A percentile compares a stretch with the other conserved stretches of the same genome.
phyloP scores from a whole-genome alignment of 208 protist species.

The Leishmania tropica region DNA sequence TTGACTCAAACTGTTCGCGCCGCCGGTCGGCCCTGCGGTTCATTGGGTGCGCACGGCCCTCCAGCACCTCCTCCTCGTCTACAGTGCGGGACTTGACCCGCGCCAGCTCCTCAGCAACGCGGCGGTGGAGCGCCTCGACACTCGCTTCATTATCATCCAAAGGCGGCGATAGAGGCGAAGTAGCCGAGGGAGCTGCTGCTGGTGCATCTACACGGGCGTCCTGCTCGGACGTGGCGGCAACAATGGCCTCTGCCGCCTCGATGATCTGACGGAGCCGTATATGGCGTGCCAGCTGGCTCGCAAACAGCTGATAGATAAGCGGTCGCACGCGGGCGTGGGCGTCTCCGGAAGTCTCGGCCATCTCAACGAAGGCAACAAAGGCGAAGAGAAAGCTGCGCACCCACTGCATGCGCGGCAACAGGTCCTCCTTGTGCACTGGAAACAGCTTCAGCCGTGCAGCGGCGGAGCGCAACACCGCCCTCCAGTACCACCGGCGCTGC shows the following conservation, averaged over 20 bases:
- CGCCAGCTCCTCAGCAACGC: slow-evolving; percentile 34
- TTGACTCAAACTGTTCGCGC: slow-evolving; percentile 79
- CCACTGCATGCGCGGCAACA: slow-evolving; percentile 88
- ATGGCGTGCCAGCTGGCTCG: slow-evolving; percentile 52
- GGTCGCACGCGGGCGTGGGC: slow-evolving; percentile 36
- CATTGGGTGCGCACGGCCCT: slow-evolving; percentile 59
- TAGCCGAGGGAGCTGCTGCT: background rate
- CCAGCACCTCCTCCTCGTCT: slow-evolving; percentile 64
- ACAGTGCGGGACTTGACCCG: slow-evolving; percentile 32
- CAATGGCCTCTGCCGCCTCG: slow-evolving; percentile 13
- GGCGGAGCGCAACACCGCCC: slow-evolving; percentile 70
- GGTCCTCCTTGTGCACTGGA: slow-evolving; percentile 64
- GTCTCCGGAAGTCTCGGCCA: slow-evolving; percentile 72
- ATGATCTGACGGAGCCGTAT: slow-evolving; percentile 15
- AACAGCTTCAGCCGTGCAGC: slow-evolving; percentile 67
- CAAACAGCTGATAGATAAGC: slow-evolving; percentile 74
- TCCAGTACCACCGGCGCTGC: slow-evolving; percentile 91
- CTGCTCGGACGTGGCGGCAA: background rate
- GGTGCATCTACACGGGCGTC: background rate
- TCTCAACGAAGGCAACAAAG: slow-evolving; percentile 79
- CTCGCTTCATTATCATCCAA: background rate
- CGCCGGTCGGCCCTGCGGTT: slow-evolving; percentile 62
- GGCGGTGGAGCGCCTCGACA: slow-evolving; percentile 1
- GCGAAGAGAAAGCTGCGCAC: slow-evolving; percentile 74
- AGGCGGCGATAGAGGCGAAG: background rate